Base-by-base conservation (phyloP, 2,329 filamentous ascomycete species). In the Xylaria sp. region DNA sequence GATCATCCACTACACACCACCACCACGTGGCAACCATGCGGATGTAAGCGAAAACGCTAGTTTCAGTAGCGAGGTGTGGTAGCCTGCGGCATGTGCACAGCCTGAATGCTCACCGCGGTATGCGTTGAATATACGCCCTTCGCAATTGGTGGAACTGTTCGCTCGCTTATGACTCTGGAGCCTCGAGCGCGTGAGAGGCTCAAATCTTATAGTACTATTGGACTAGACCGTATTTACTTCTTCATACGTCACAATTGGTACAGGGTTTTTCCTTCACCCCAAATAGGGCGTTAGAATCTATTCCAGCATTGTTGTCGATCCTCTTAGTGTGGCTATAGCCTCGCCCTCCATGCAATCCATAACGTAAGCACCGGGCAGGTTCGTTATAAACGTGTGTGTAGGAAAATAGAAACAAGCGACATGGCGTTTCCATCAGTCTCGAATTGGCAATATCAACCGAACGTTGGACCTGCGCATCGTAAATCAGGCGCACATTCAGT, bases 21-120 rank as follows among this genome's bases (percentile, higher is more conserved):
- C n/a, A 51, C 55, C 56, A 53, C 48, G 49, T 59, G 56, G 40
- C 10, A 47, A 48, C 56, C 56, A 33, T 59, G 56, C n/a, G 48
- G 46, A 21, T 37, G 9, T 47, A 44, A 38, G 47, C 55, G 40
- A 46, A 25, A 3, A 43, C 13, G 13, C 27, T 13, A 23, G 38
- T 38, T 37, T 19, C n/a, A 21, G 9, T 15, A 31, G 19, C n/a
- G 10, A 19, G 33, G 19, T 8, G 31, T 38, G 49, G 23, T 40
- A 38, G 13, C 17, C 15, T 31, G 29, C 46, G 15, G 2, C 29
- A 48, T 48, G 44, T 33, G 15, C 11, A n/a, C n/a, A 3, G 2
- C 37, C 37, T 4, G 10, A 9, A 21, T n/a, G n/a, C n/a, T 21
- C 21, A 1, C 38, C 38, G 17, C 10, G 38, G 9, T 21, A 23